These are phyloP conservation scores for Xylaria digitata DNA, from an alignment of 2,329 filamentous ascomycete genomes.

Conservation along the genomic window DNA sequence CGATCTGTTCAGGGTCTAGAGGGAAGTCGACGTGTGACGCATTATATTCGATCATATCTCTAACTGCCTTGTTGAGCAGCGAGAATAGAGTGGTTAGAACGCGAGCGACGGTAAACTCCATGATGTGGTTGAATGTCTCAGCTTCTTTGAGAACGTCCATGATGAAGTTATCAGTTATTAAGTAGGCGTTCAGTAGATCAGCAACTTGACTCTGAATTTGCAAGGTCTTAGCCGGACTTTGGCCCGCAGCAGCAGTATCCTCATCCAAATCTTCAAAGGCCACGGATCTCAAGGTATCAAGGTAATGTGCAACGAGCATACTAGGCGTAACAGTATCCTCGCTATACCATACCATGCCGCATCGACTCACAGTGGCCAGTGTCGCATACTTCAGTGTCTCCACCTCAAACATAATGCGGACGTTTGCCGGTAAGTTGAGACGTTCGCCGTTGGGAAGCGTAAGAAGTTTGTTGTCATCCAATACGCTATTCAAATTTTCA, in stretches of 20 bases:
- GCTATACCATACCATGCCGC: constrained; percentile 99
- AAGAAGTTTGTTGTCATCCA: constrained; percentile 98
- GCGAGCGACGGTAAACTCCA: constrained; percentile 94
- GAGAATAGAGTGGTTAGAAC: constrained; percentile 95
- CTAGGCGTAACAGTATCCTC: constrained; percentile 93
- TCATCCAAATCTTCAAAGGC: constrained; percentile 97
- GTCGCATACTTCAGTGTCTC: constrained; percentile 98
- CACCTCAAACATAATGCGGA: constrained; percentile 99
- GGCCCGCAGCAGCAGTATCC: constrained; percentile 80
- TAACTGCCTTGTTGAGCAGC: constrained; percentile 90
- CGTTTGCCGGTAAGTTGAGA: constrained; percentile 91
- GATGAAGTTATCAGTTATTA: constrained; percentile 85
- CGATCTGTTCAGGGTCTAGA: constrained; percentile 87
- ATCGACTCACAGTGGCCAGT: constrained; percentile 97
- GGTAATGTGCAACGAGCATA: constrained; percentile 94
- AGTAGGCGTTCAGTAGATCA: constrained; percentile 78
- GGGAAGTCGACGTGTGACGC: constrained; percentile 94
- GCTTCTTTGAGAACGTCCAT: constrained; percentile 80
- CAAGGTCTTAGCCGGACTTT: constrained; percentile 81
- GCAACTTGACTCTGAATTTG: constrained; percentile 83
- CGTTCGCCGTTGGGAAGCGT: constrained; percentile 98
- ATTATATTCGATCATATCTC: constrained; percentile 96
- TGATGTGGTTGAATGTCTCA: constrained; percentile 88
- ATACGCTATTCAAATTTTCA: constrained; percentile 98
- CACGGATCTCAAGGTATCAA: constrained; percentile 82